These are phyloP conservation scores for Bullera alba DNA, from an alignment of 768 basidiomycete genomes.

Conservation along the genomic window DNA sequence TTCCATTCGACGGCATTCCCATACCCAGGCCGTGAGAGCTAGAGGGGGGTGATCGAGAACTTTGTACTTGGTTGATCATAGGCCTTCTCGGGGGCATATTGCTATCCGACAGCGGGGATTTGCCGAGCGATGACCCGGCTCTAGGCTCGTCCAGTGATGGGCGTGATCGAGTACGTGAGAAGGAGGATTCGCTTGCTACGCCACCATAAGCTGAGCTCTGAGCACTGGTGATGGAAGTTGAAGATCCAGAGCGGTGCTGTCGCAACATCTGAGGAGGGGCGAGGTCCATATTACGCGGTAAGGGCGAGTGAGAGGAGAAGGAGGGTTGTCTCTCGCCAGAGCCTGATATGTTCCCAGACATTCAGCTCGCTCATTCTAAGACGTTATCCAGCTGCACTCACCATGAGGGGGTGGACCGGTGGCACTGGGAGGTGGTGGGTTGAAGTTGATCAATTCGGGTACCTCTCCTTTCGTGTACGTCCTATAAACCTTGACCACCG, in stretches of 20 bases:
- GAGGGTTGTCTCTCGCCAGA: neutral
- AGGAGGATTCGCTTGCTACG: neutral
- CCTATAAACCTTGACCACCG: slow-evolving; percentile 53
- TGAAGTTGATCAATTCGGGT: slow-evolving; percentile 39
- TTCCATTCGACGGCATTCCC: neutral
- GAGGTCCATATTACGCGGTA: slow-evolving; percentile 13
- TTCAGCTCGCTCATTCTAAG: too few relatives aligned
- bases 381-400: too few relatives aligned
- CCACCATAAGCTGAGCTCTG: slow-evolving; percentile 14
- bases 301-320: slow-evolving; percentile 1
- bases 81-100: slow-evolving; percentile 6
- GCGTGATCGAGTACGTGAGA: neutral
- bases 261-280: slow-evolving; percentile 17
- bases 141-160: slow-evolving; percentile 22
- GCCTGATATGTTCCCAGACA: too few relatives aligned
- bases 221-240: slow-evolving; percentile 23
- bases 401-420: neutral
- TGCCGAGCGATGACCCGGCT: slow-evolving; percentile 4
- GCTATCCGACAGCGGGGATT: slow-evolving; percentile 19
- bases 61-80: neutral
- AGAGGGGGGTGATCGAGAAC: too few relatives aligned
- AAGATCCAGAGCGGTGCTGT: slow-evolving; percentile 24
- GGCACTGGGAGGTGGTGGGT: slow-evolving; percentile 7
- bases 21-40: too few relatives aligned
- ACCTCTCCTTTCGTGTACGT: slow-evolving; percentile 40